phyloP scores from a whole-genome alignment of 805 yeast genomes.

The Metschnikowia similis region DNA sequence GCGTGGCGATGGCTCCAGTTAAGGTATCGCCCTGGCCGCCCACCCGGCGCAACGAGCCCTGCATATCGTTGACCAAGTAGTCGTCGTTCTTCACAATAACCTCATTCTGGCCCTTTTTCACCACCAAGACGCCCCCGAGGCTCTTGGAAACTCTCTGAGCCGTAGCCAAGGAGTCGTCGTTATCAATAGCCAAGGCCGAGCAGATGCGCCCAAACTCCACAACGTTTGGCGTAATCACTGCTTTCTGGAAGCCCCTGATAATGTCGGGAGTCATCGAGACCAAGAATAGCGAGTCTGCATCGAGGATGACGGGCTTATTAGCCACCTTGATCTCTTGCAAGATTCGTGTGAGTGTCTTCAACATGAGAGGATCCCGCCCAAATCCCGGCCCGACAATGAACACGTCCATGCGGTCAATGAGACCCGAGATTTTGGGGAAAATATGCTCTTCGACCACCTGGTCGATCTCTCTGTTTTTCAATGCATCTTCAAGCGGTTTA shows the following conservation, averaged over 20 bases:
- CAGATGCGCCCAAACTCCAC: constrained; percentile 74
- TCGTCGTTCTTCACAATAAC: constrained; percentile 49
- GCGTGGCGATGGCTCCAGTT: constrained; percentile 79
- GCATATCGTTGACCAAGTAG: constrained; percentile 38
- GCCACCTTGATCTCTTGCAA: constrained; percentile 53
- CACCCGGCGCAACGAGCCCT: constrained; percentile 75
- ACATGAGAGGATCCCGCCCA: constrained; percentile 75
- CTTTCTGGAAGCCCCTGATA: constrained; percentile 50
- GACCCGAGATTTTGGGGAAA: constrained; percentile 49
- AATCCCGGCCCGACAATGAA: constrained; percentile 92
- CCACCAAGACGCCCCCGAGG: constrained; percentile 55
- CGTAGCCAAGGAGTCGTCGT: constrained; percentile 22
- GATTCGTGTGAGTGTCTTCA: constrained; percentile 53
- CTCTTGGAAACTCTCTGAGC: constrained; percentile 43
- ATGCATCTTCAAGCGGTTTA: constrained; percentile 21
- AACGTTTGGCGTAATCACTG: constrained; percentile 84
- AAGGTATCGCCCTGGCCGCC: constrained; percentile 98
- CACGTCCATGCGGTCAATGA: constrained; percentile 67
- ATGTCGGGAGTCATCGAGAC: constrained; percentile 55
- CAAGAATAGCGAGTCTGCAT: constrained; percentile 83
- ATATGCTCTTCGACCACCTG: constrained; percentile 40
- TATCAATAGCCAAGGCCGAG: constrained; percentile 40
- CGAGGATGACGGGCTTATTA: constrained; percentile 70
- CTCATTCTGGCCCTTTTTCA: constrained; percentile 73
- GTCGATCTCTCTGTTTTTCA: constrained; percentile 23